Base-by-base conservation (phyloP, 148 eudicot species). In the Selenicereus undatus region DNA sequence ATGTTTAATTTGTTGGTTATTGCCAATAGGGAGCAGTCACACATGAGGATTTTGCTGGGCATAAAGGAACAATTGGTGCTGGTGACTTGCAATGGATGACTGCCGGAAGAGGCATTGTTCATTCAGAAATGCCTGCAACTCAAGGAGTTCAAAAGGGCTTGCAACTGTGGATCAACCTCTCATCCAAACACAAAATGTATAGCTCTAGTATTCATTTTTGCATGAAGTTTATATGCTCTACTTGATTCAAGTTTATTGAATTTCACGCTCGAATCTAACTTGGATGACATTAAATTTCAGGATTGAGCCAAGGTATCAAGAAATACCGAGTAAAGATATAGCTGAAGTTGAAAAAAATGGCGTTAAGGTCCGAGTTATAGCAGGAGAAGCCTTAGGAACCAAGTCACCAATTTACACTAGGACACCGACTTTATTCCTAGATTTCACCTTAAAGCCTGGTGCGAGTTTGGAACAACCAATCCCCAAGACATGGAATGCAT, bases 21-120 rank as follows among this genome's bases (percentile, higher is more conserved):
- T 21, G 24, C 9, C 3, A 18, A 76, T 24, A 91, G 98, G 98
- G 98, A 78, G 90, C 90, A 39, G 80, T 93, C 22, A 89, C 89
- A 66, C 98, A 94, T 83, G 98, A 93, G 81, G 98, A 94, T 83
- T 94, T 93, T 85, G 95, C 86, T 62, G 98, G 98, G 22, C 91
- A 91, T 50, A 93, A 89, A 71, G 98, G 98, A 26, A 94, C 86
- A 29, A 93, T 94, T 71, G 88, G 85, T 74, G 89, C 86, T 3
- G 98, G 97, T 75, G 98, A 90, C 76, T 75, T 94, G 82, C 98
- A 94, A 69, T 94, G 98, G 98, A 94, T 91, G 98, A 94, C 98
- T 35, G 98, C 98, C 12, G 97, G 98, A 76, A 88, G 97, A 89
- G 98, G 98, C 8, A 90, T 94, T 18, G 95, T 94, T 78, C 98